Conservation (phyloP, 768 basidiomycete species). For the Naematelia encephala region DNA sequence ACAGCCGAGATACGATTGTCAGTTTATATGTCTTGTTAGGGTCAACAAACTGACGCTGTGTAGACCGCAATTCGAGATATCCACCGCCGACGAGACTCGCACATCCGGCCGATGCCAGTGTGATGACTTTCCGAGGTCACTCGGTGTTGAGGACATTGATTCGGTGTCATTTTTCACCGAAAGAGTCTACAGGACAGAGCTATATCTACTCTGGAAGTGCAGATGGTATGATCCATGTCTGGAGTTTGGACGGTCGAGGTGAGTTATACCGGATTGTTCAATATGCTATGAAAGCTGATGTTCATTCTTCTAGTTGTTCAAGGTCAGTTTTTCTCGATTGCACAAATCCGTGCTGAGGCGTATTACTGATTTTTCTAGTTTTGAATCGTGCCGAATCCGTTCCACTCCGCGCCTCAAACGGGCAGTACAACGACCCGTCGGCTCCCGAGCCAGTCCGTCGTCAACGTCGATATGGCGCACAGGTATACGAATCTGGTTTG, state of each 20-base stretch:
- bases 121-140: slow-evolving; percentile 95
- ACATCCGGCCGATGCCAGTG: slow-evolving; percentile 85
- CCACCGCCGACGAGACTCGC: slow-evolving; percentile 61
- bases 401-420: slow-evolving; percentile 58
- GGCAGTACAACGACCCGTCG: slow-evolving; percentile 61
- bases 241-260: slow-evolving; percentile 80
- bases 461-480: slow-evolving; percentile 2
- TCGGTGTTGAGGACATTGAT: slow-evolving; percentile 85
- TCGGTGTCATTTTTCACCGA: slow-evolving; percentile 92
- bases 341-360: not conserved
- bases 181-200: slow-evolving; percentile 82
- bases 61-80: slow-evolving; percentile 53
- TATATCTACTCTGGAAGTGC: slow-evolving; percentile 74
- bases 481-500: slow-evolving; percentile 4
- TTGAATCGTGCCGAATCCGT: slow-evolving; percentile 73
- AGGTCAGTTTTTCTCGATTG: slow-evolving; percentile 8
- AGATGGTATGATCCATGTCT: slow-evolving; percentile 63
- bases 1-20: slow-evolving; percentile 60
- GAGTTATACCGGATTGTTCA: slow-evolving; percentile 4
- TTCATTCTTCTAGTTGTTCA: slow-evolving; percentile 4
- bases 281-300: not conserved
- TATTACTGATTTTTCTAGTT: slow-evolving; percentile 48
- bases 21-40: slow-evolving; percentile 53
- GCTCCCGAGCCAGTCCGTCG: slow-evolving; percentile 55
- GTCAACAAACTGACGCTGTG: slow-evolving; percentile 1